Evolutionary conservation across 768 basidiomycete genomes (phyloP).

Genomic region (Pleurotus salmoneostramineus): DNA sequence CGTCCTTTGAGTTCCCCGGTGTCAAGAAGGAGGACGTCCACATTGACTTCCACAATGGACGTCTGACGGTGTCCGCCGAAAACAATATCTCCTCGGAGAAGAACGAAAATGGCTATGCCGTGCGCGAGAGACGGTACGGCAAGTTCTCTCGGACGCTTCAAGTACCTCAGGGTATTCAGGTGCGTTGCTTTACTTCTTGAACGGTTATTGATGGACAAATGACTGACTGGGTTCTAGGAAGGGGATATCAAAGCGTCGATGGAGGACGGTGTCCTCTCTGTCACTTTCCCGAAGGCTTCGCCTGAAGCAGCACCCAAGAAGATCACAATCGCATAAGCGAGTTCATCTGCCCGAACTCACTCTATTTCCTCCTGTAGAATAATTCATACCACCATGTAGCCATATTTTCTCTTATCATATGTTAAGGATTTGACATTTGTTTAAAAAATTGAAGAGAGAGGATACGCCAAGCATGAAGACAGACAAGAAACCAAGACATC

Average conservation of each 20-base stretch:
- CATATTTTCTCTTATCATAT: too few species aligned
- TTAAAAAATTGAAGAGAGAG: too few species aligned
- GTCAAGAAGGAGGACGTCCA: conserved; percentile 47
- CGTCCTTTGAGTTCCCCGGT: conserved; percentile 61
- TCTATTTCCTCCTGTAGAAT: too few species aligned
- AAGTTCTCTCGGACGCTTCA: conserved; percentile 42
- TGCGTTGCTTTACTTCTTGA: conserved; percentile 12
- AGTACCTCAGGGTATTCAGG: conserved; percentile 53
- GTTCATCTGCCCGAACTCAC: too few species aligned
- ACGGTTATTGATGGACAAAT: neutral
- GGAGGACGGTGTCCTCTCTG: conserved; percentile 41
- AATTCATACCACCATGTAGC: too few species aligned
- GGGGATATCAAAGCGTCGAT: conserved; percentile 35
- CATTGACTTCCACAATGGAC: conserved; percentile 49
- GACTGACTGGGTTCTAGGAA: neutral
- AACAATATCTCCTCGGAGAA: conserved; percentile 27
- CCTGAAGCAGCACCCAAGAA: conserved; percentile 39
- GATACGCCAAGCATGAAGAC: too few species aligned
- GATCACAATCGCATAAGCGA: conserved; percentile 24
- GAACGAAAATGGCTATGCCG: conserved; percentile 35
- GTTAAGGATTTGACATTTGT: too few species aligned
- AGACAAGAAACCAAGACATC: too few species aligned
- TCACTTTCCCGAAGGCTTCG: conserved; percentile 43
- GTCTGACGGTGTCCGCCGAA: conserved; percentile 52
- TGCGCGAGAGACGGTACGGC: conserved; percentile 51